A percentile compares a stretch with the other conserved stretches of the same genome.
Evolutionary conservation across 352 stramenopile species (phyloP).

Genomic region (Phytophthora sp.): DNA sequence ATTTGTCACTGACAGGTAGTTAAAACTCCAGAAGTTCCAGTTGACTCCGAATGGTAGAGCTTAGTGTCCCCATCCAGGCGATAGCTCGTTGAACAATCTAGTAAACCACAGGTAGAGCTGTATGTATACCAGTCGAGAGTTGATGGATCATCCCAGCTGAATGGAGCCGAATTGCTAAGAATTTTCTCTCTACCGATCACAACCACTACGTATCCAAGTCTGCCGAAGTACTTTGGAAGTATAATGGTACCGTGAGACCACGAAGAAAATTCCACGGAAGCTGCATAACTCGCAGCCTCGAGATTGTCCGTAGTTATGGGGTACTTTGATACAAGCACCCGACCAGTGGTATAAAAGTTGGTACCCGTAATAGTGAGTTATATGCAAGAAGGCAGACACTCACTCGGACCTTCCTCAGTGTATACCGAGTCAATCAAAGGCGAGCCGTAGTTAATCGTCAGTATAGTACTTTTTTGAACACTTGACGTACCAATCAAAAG

Average conservation of each 20-base stretch:
- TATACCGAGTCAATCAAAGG: conserved; percentile 62
- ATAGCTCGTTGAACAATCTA: conserved; percentile 59
- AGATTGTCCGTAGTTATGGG: conserved; percentile 37
- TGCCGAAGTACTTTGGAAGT: conserved; percentile 47
- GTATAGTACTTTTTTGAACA: conserved; percentile 42
- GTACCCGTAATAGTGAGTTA: conserved; percentile 57
- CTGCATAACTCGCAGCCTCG: conserved; percentile 29
- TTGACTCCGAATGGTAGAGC: conserved; percentile 42
- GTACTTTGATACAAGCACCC: conserved; percentile 48
- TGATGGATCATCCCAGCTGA: conserved; percentile 65
- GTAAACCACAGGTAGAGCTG: conserved; percentile 39
- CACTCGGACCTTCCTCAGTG: conserved; percentile 63
- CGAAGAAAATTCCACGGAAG: conserved; percentile 22
- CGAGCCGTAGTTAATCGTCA: conserved; percentile 45
- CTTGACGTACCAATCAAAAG: conserved; percentile 46
- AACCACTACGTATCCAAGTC: conserved; percentile 57
- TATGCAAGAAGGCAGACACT: conserved; percentile 52
- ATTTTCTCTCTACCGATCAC: conserved; percentile 47
- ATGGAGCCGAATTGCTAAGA: conserved; percentile 57
- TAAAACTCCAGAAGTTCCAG: conserved; percentile 32
- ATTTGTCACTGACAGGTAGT: conserved; percentile 46
- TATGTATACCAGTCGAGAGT: conserved; percentile 69
- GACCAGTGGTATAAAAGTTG: conserved; percentile 57
- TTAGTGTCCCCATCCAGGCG: conserved; percentile 49
- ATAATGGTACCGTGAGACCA: conserved; percentile 57